Evolutionary conservation across 768 basidiomycete species (phyloP).

Genomic region (Amanita jacksonii): DNA sequence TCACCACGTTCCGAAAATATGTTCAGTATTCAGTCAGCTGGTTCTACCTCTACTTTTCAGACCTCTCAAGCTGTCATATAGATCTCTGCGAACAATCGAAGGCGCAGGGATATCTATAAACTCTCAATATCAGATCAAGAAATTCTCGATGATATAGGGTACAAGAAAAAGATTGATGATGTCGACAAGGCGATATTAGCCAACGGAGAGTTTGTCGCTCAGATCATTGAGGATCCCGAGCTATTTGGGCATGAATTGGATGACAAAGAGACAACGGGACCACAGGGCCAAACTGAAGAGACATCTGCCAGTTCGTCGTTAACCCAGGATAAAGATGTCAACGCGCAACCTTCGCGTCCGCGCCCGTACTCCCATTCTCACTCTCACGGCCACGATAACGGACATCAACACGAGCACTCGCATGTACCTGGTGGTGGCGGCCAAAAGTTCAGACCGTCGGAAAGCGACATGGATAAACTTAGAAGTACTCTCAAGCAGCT

Average conservation of each 20-base stretch:
- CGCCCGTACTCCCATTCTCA: constrained; percentile 18
- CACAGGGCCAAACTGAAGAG: background rate
- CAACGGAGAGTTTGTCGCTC: constrained; percentile 70
- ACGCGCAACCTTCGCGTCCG: constrained; percentile 13
- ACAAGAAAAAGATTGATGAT: constrained; percentile 66
- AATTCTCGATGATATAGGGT: constrained; percentile 59
- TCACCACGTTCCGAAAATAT: constrained; percentile 69
- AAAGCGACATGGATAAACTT: constrained; percentile 84
- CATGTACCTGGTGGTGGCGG: constrained; percentile 20
- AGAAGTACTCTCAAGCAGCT: constrained; percentile 89
- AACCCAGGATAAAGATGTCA: background rate
- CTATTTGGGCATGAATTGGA: constrained; percentile 60
- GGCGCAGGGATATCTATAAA: constrained; percentile 70
- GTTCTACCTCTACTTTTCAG: background rate
- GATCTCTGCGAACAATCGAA: constrained; percentile 46
- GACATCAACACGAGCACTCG: constrained; percentile 13
- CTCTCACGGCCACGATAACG: constrained; percentile 21
- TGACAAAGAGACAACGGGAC: constrained; percentile 11
- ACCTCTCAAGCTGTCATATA: constrained; percentile 15
- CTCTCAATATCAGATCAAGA: constrained; percentile 63
- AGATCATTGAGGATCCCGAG: constrained; percentile 69
- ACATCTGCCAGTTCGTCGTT: background rate
- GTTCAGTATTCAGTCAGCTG: constrained; percentile 57
- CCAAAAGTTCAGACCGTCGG: constrained; percentile 40
- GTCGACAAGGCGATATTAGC: constrained; percentile 74